Evolutionary conservation across 768 basidiomycete genomes (phyloP).

Genomic region (Serendipita sp.): DNA sequence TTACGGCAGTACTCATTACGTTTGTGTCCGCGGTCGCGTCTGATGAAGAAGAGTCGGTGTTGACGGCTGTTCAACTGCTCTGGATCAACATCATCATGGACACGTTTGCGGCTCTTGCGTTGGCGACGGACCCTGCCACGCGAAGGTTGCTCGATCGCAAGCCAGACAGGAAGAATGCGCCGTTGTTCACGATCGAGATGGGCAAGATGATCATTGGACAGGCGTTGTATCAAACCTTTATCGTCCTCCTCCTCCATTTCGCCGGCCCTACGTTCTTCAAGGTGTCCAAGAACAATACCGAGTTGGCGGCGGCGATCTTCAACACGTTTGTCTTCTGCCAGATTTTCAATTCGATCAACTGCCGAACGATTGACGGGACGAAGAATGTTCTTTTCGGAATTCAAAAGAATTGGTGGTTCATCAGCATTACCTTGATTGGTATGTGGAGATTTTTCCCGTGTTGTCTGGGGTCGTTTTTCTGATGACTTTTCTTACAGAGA

Average conservation of each 20-base stretch:
- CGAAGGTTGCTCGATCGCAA: constrained; percentile 68
- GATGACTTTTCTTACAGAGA: constrained; percentile 35
- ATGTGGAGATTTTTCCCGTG: constrained; percentile 15
- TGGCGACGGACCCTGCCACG: constrained; percentile 91
- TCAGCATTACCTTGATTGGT: constrained; percentile 76
- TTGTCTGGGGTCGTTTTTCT: not conserved
- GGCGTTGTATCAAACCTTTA: constrained; percentile 66
- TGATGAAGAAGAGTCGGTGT: constrained; percentile 56
- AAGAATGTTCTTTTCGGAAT: constrained; percentile 78
- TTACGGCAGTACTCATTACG: constrained; percentile 89
- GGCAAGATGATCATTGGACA: constrained; percentile 92
- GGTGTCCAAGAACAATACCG: constrained; percentile 25
- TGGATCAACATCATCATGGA: constrained; percentile 99
- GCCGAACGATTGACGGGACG: constrained; percentile 66
- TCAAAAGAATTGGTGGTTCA: constrained; percentile 65
- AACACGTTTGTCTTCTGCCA: constrained; percentile 98
- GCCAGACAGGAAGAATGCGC: constrained; percentile 78
- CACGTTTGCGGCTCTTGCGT: constrained; percentile 91
- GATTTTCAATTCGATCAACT: constrained; percentile 92
- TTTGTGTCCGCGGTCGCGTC: constrained; percentile 83
- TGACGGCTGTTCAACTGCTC: constrained; percentile 88
- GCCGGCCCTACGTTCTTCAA: constrained; percentile 57
- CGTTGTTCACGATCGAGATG: constrained; percentile 87
- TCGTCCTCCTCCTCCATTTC: constrained; percentile 87
- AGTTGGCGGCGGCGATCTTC: constrained; percentile 81